Base-by-base conservation (phyloP, 306 rosid genomes). In the Sindora glabra region DNA sequence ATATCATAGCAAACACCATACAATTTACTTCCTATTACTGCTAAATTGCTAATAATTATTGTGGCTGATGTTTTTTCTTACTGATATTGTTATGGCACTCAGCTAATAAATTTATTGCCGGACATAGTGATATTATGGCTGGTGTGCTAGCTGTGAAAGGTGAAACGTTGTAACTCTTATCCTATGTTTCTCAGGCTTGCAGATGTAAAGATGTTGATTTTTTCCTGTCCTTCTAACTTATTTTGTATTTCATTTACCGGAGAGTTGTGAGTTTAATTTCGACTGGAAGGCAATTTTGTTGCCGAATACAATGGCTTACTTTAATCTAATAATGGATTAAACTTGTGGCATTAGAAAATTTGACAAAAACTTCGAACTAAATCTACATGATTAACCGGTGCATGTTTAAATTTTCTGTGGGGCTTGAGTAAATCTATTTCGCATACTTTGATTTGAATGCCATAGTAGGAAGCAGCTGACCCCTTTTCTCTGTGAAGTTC, bases 51-150 rank as follows among this genome's bases (percentile, higher is more conserved):
- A n/a, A n/a, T n/a, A 26, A 22, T 25, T 8, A 15, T 61, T 42
- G 32, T 37, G 30, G 26, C 45, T 58, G 52, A 10, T 64, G 23
- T 46, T 72, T 65, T 70, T 64, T 56, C 29, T 62, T 48, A 14
- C 81, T 88, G 96, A 88, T 66, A 85, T 91, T 70, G 90, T 83
- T 63, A 83, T 86, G n/a, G 95, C 98, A 88, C 76, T 91, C 95
- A 0, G 98, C 96, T 32, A 91, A 92, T n/a, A 91, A 88, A 77
- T 88, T 88, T 77, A 91, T 88, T 74, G 77, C 88, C 47, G 96
- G 96, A 65, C 95, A 91, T 57, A 83, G 95, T 67, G 96, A 86
- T 75, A 59, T 86, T 60, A 85, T 91, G 96, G 98, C 96, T 13
- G 98, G 95, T 67, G 98, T 91, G 59, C 86, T 91, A 53, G 92